These are phyloP conservation scores for Glycine latifolia DNA, from an alignment of 306 rosid species.

Conservation along the genomic window DNA sequence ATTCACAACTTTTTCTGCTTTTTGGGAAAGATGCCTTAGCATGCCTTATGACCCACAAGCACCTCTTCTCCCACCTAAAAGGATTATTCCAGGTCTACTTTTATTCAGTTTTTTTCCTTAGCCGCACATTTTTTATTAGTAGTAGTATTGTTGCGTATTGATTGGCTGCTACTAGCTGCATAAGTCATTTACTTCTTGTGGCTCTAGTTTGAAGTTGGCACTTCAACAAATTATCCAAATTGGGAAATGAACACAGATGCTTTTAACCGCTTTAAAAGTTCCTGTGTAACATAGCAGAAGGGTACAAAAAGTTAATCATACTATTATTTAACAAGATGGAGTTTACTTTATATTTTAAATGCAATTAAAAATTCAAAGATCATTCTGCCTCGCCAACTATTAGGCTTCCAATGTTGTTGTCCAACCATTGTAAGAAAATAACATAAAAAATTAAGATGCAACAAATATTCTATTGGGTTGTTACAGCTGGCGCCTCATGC, in stretches of 20 bases:
- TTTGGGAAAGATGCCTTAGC: conserved; percentile 99
- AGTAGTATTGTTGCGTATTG: neutral
- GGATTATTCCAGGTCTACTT: conserved; percentile 80
- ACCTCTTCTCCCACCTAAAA: conserved; percentile 97
- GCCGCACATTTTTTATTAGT: conserved; percentile 18
- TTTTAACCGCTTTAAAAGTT: conserved; percentile 37
- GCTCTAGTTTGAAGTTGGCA: conserved; percentile 37
- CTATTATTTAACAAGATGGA: conserved; percentile 13
- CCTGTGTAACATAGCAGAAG: neutral
- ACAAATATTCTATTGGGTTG: conserved; percentile 10
- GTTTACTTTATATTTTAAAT: conserved; percentile 25
- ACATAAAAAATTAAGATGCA: neutral
- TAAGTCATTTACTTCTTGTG: neutral
- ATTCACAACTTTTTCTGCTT: conserved; percentile 83
- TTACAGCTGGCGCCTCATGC: neutral
- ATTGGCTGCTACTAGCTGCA: conserved; percentile 26
- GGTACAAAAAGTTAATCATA: conserved; percentile 25
- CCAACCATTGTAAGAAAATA: neutral
- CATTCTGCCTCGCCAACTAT: neutral
- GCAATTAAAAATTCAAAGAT: neutral
- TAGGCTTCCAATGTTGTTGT: conserved; percentile 17
- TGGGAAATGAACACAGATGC: conserved; percentile 12
- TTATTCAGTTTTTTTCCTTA: conserved; percentile 21
- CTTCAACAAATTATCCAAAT: conserved; percentile 29
- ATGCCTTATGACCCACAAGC: conserved; percentile 99